A percentile compares a stretch with the other conserved stretches of the same genome.
Evolutionary conservation across 2,329 filamentous ascomycete genomes (phyloP).

Genomic region (Penicillium griseofulvum): DNA sequence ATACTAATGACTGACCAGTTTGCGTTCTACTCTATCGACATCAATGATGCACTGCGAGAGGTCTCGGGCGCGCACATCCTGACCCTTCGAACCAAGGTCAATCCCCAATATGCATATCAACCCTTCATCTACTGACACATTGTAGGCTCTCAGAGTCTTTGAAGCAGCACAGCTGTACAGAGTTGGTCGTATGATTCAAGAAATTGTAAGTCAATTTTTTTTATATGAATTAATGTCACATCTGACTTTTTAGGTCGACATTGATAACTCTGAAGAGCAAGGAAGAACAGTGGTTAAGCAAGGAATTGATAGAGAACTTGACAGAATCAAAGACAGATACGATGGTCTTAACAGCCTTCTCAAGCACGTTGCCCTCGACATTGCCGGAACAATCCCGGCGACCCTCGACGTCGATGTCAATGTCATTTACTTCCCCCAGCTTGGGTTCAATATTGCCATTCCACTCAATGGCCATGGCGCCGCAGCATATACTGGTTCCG

Average conservation of each 20-base stretch:
- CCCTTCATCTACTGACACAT: neutral
- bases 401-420: slow-evolving; percentile 58
- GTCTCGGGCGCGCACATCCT: slow-evolving; percentile 55
- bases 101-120: neutral
- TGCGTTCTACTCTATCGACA: slow-evolving; percentile 65
- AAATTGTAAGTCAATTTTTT: slow-evolving; percentile 51
- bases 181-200: slow-evolving; percentile 68
- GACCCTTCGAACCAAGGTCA: slow-evolving; percentile 54
- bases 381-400: slow-evolving; percentile 63
- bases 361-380: slow-evolving; percentile 62
- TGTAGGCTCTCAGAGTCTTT: slow-evolving; percentile 59
- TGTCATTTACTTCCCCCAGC: slow-evolving; percentile 86
- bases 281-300: slow-evolving; percentile 69
- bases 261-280: slow-evolving; percentile 69
- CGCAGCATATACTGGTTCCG: slow-evolving; percentile 63
- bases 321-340: slow-evolving; percentile 73
- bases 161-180: slow-evolving; percentile 59
- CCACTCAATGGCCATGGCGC: slow-evolving; percentile 60
- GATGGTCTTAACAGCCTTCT: slow-evolving; percentile 74
- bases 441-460: slow-evolving; percentile 83
- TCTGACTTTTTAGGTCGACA: slow-evolving; percentile 61
- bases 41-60: slow-evolving; percentile 63
- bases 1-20: slow-evolving; percentile 53
- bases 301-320: slow-evolving; percentile 71
- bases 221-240: neutral